A percentile compares a stretch with the other conserved stretches of the same genome.
Evolutionary conservation across 2,329 filamentous ascomycete genomes (phyloP).

Genomic region (Apiospora arundinis): DNA sequence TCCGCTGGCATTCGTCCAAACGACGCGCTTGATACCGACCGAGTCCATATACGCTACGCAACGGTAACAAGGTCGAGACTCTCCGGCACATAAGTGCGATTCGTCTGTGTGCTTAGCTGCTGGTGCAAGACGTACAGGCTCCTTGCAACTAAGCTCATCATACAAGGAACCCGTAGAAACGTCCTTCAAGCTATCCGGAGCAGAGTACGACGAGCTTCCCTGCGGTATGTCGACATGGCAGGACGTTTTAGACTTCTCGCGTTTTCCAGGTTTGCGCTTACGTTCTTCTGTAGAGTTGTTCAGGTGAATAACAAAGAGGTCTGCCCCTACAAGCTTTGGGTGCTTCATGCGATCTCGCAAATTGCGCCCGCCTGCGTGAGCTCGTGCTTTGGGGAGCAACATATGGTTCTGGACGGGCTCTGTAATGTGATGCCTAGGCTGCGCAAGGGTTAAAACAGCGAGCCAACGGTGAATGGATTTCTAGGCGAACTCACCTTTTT

Average conservation of each 20-base stretch:
- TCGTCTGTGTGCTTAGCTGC: background rate
- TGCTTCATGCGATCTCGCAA: conserved; percentile 50
- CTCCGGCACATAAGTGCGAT: conserved; percentile 33
- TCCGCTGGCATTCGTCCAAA: conserved; percentile 57
- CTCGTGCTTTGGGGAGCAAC: conserved; percentile 23
- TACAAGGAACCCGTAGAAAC: conserved; percentile 48
- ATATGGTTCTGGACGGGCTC: conserved; percentile 34
- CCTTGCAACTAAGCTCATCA: conserved; percentile 49
- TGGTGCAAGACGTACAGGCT: conserved; percentile 12
- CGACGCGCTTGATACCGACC: conserved; percentile 58
- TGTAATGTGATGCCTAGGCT: conserved; percentile 35
- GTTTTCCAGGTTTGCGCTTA: background rate
- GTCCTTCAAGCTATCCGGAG: background rate
- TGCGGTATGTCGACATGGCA: background rate
- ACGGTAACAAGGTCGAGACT: conserved; percentile 57
- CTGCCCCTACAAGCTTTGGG: conserved; percentile 53
- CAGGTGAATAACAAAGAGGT: conserved; percentile 57
- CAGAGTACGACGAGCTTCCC: background rate
- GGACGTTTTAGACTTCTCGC: conserved; percentile 2
- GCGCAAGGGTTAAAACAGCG: background rate
- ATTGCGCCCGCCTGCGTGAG: conserved; percentile 22
- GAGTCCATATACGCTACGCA: conserved; percentile 58
- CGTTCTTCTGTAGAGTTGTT: conserved; percentile 31
- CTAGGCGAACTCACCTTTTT: background rate
- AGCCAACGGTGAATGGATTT: background rate